Evolutionary conservation across 2,329 filamentous ascomycete genomes (phyloP).

Genomic region (Xylaria sp.): DNA sequence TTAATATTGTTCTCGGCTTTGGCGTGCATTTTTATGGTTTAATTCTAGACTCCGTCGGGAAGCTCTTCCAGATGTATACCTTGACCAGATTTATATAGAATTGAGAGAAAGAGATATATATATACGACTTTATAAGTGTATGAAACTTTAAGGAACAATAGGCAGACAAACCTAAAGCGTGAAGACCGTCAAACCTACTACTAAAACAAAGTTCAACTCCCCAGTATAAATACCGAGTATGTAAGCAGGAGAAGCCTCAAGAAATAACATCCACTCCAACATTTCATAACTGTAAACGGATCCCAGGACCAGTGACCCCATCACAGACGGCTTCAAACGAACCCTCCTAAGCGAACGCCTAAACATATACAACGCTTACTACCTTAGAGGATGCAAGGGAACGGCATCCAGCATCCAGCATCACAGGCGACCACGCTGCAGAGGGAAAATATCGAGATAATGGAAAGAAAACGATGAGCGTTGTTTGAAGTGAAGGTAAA

Average conservation of each 20-base stretch:
- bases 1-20: background rate
- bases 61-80: background rate
- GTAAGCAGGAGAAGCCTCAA: no score
- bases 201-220: no score
- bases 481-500: background rate
- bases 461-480: no score
- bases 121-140: background rate
- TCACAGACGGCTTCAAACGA: no score
- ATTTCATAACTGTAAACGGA: no score
- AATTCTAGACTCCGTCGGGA: background rate
- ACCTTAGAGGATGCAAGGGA: background rate
- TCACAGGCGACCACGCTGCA: background rate
- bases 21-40: background rate
- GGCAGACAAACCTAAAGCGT: background rate
- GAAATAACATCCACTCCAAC: no score
- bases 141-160: no score
- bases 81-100: background rate
- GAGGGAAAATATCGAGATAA: no score
- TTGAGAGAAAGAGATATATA: background rate
- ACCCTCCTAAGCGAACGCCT: no score
- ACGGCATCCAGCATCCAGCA: slow-evolving; percentile 22
- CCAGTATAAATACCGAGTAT: no score
- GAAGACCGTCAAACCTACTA: no score
- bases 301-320: no score
- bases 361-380: background rate